These are phyloP conservation scores for Pseudomonodictys pantanalensis DNA, from an alignment of 495 filamentous ascomycete species.

Conservation along the genomic window DNA sequence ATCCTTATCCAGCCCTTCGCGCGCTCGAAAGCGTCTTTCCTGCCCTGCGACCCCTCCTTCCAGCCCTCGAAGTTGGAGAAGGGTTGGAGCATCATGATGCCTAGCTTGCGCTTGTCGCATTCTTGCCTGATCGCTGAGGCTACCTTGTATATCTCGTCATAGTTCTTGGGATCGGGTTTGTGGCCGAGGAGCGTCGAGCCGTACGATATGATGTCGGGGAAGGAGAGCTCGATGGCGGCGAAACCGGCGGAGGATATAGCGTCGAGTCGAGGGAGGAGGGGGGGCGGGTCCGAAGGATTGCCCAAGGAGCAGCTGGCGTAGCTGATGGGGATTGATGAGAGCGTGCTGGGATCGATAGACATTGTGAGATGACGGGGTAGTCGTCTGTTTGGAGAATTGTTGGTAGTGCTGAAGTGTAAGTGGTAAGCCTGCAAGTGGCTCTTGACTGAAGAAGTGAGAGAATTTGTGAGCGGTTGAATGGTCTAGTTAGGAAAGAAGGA, in stretches of 20 bases:
- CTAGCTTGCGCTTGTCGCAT: slow-evolving; percentile 52
- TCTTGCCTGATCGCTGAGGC: slow-evolving; percentile 52
- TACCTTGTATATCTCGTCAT: slow-evolving; percentile 51
- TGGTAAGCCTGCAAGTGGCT: no score
- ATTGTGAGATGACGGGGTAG: slow-evolving; percentile 19
- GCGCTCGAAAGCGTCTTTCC: slow-evolving; percentile 63
- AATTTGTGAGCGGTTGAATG: no score
- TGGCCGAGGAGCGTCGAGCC: slow-evolving; percentile 50
- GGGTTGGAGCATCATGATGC: slow-evolving; percentile 73
- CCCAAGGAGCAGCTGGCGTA: slow-evolving; percentile 68
- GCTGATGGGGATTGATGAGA: slow-evolving; percentile 55
- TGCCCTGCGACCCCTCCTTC: slow-evolving; percentile 54
- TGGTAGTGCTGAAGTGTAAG: background rate
- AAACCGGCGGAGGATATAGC: slow-evolving; percentile 68
- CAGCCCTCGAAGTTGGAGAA: slow-evolving; percentile 82
- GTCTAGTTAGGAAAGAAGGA: no score
- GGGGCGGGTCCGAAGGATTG: slow-evolving; percentile 44
- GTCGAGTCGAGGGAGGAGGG: slow-evolving; percentile 61
- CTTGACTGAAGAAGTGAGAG: no score
- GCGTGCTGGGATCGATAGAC: slow-evolving; percentile 36
- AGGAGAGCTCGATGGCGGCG: slow-evolving; percentile 68
- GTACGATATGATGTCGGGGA: slow-evolving; percentile 70
- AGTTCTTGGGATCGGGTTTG: slow-evolving; percentile 56
- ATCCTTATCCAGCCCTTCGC: slow-evolving; percentile 69
- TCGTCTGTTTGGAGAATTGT: background rate